These are phyloP conservation scores for Kodamaea kaohsiungensis DNA, from an alignment of 805 yeast species.

Conservation along the genomic window DNA sequence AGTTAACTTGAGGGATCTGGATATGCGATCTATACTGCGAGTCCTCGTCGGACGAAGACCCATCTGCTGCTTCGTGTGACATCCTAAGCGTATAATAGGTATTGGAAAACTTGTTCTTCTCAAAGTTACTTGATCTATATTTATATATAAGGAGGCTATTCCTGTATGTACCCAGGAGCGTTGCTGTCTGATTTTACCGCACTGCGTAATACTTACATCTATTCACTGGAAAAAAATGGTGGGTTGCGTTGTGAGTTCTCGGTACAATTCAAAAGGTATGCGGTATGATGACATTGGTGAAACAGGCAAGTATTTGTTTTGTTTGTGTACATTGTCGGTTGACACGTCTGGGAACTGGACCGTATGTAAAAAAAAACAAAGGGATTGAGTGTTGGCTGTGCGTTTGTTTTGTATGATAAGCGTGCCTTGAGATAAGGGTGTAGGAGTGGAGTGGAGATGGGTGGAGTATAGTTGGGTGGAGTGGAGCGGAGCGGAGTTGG, in stretches of 20 bases:
- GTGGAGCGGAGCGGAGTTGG: too few relatives aligned
- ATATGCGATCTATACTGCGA: constrained; percentile 25
- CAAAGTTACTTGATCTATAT: neutral
- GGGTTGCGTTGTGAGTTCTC: neutral
- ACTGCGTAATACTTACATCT: neutral
- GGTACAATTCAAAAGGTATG: neutral
- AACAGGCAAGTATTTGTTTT: neutral
- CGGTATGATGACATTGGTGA: neutral
- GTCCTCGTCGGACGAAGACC: constrained; percentile 34
- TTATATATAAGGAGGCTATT: neutral
- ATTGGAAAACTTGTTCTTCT: neutral
- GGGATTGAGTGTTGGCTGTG: neutral
- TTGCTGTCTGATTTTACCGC: neutral
- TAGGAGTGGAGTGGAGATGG: too few relatives aligned
- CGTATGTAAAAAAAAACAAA: neutral
- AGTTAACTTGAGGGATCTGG: constrained; percentile 30
- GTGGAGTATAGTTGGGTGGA: too few relatives aligned
- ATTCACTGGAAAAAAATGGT: neutral
- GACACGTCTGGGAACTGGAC: neutral
- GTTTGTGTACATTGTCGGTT: neutral
- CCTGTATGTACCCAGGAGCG: constrained; percentile 1
- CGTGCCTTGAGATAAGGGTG: too few relatives aligned
- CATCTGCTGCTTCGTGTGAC: constrained; percentile 2
- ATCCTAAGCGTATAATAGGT: neutral
- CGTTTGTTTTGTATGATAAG: neutral